phyloP scores from a whole-genome alignment of 139 green algal species.

The Tetraselmis striata region DNA sequence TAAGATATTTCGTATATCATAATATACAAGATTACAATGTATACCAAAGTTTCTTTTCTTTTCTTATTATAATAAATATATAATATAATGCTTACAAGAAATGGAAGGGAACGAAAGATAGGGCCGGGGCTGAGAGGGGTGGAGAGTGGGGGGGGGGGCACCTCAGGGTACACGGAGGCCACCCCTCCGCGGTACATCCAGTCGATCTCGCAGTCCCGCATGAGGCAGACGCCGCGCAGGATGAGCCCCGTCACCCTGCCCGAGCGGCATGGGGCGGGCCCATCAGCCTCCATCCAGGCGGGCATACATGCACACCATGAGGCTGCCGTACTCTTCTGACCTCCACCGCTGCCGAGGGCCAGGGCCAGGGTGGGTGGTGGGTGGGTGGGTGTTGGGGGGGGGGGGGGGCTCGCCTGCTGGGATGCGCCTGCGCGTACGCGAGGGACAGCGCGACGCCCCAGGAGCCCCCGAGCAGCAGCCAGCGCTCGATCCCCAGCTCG shows the following conservation, averaged over 20 bases:
- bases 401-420: constrained; percentile 2
- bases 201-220: constrained; percentile 51
- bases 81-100: too few species aligned
- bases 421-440: constrained; percentile 50
- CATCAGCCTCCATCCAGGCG: neutral
- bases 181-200: constrained; percentile 61
- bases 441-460: constrained; percentile 59
- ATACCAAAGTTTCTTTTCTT: too few species aligned
- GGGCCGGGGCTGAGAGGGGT: too few species aligned
- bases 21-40: too few species aligned
- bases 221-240: constrained; percentile 63
- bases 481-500: constrained; percentile 36
- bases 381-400: too few species aligned
- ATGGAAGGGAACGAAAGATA: neutral
- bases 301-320: too few species aligned
- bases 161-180: constrained; percentile 28
- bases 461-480: constrained; percentile 62
- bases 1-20: too few species aligned
- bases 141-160: too few species aligned
- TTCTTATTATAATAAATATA: too few species aligned
- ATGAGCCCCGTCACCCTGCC: constrained; percentile 40
- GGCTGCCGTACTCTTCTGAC: too few species aligned
- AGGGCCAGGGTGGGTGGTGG: too few species aligned
- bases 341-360: too few species aligned
- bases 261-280: neutral